Evolutionary conservation across 2,329 filamentous ascomycete species (phyloP).

Genomic region (Penicillium sp.): DNA sequence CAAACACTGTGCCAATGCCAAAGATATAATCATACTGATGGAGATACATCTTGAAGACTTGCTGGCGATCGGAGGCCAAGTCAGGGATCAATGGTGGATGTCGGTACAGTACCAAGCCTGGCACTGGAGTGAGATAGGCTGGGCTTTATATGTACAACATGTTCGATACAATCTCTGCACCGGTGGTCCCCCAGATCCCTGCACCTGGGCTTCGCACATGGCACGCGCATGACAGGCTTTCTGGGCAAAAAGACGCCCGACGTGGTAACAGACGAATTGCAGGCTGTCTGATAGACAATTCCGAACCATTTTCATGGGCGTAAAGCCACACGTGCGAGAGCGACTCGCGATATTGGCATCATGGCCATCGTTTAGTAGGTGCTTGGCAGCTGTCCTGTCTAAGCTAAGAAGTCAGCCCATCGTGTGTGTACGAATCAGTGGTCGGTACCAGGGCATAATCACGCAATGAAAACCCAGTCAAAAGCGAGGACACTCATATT

Average conservation of each 20-base stretch:
- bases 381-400: constrained; percentile 18
- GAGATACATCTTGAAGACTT: constrained; percentile 56
- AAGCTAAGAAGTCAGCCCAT: constrained; percentile 9
- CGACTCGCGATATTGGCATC: constrained; percentile 19
- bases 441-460: constrained; percentile 8
- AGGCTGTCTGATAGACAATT: background rate
- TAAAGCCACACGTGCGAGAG: constrained; percentile 20
- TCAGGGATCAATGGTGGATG: constrained; percentile 7
- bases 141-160: constrained; percentile 4
- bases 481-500: background rate
- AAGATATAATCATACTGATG: constrained; percentile 71
- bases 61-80: constrained; percentile 11
- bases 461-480: constrained; percentile 15
- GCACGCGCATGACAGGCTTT: background rate
- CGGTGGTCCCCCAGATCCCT: background rate
- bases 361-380: background rate
- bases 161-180: background rate
- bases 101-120: background rate
- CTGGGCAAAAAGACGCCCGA: background rate
- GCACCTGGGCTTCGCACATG: background rate
- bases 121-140: background rate
- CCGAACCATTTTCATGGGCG: background rate
- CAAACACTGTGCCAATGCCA: constrained; percentile 74
- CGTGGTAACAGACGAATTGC: constrained; percentile 5
- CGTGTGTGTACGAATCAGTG: constrained; percentile 13